Evolutionary conservation across 208 protist species (phyloP).

Genomic region (Kentomonas sorsogonicus): DNA sequence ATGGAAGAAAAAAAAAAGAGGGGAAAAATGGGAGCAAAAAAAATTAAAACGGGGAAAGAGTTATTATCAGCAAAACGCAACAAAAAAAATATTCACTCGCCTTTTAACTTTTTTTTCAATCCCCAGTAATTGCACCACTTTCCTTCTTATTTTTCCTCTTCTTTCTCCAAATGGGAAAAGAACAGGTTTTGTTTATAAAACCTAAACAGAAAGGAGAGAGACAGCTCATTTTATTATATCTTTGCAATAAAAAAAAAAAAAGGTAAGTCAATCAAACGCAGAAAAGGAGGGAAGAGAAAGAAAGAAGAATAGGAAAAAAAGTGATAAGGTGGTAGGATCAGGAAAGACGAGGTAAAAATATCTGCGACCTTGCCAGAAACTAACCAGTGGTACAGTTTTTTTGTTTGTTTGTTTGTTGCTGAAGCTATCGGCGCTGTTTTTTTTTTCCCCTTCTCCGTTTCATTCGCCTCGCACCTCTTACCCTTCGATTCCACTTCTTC

Average conservation of each 20-base stretch:
- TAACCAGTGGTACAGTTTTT: neutral
- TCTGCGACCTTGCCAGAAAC: too few relatives aligned
- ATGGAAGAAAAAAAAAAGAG: constrained; percentile 14
- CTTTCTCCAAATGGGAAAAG: neutral
- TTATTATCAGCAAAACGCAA: constrained; percentile 12
- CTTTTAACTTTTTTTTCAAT: too few relatives aligned
- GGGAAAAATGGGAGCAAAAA: constrained; percentile 13
- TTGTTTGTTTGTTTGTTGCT: constrained; percentile 2
- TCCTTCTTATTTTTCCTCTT: constrained; percentile 7
- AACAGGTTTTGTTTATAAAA: neutral
- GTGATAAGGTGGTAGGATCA: too few relatives aligned
- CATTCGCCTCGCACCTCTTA: neutral
- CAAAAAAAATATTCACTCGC: constrained; percentile 4
- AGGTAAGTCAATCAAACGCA: neutral
- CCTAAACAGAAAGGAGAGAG: constrained; percentile 1
- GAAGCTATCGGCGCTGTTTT: neutral
- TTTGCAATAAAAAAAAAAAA: constrained; percentile 20
- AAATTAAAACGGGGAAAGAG: constrained; percentile 7
- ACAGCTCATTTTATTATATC: too few relatives aligned
- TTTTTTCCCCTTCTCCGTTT: neutral
- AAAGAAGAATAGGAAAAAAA: constrained; percentile 6
- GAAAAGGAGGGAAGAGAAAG: neutral
- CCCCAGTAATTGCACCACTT: neutral
- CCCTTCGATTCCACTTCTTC: neutral
- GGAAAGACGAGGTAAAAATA: too few relatives aligned